phyloP scores from a whole-genome alignment of 768 basidiomycete species.

The Kwoniella pini region DNA sequence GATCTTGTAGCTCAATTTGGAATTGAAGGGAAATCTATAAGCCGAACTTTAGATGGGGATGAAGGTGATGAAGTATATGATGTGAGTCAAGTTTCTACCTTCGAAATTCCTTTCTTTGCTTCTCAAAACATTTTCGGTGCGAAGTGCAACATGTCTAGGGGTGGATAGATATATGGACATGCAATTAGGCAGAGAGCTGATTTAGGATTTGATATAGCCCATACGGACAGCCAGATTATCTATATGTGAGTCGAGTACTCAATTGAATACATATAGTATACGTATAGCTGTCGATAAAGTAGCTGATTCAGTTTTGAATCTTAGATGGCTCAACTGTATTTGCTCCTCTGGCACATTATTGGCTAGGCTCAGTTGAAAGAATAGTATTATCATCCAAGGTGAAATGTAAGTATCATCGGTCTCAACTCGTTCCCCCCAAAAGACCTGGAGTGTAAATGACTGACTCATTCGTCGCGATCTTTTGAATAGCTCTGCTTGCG shows the following conservation, averaged over 20 bases:
- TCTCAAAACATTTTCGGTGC: no score
- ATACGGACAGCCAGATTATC: conserved; percentile 43
- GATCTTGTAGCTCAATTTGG: conserved; percentile 49
- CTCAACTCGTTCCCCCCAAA: no score
- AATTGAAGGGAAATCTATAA: conserved; percentile 42
- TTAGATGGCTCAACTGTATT: conserved; percentile 48
- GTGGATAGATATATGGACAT: no score
- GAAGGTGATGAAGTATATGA: conserved; percentile 30
- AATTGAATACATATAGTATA: no score
- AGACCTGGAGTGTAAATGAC: no score
- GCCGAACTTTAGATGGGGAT: conserved; percentile 4
- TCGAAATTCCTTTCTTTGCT: neutral
- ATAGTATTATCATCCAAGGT: conserved; percentile 29
- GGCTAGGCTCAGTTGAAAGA: conserved; percentile 39
- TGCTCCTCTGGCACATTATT: conserved; percentile 50
- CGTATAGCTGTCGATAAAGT: no score
- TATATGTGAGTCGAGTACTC: conserved; percentile 44
- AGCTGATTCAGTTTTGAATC: neutral
- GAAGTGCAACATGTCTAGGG: no score
- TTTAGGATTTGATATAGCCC: conserved; percentile 11
- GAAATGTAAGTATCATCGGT: conserved; percentile 24
- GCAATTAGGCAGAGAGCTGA: conserved; percentile 2
- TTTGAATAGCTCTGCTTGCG: conserved; percentile 29
- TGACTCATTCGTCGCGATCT: no score
- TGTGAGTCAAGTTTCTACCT: conserved; percentile 21